These are phyloP conservation scores for Halophytophthora polymorphica DNA, from an alignment of 352 stramenopile species.

Conservation along the genomic window DNA sequence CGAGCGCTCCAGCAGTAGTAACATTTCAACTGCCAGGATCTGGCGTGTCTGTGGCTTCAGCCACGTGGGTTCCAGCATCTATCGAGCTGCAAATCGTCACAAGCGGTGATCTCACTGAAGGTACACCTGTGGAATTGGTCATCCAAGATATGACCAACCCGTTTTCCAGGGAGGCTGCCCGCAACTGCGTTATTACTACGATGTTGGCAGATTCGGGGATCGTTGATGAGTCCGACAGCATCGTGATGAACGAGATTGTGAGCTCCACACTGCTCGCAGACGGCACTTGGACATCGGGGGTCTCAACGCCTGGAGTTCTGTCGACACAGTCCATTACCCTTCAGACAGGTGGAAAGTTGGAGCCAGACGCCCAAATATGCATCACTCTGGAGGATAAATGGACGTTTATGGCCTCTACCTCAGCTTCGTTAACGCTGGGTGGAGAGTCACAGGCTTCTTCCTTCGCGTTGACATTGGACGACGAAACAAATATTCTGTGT, in stretches of 20 bases:
- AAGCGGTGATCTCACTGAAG: slow-evolving; percentile 34
- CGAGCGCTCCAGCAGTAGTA: slow-evolving; percentile 9
- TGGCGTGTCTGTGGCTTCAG: slow-evolving; percentile 29
- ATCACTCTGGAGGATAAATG: slow-evolving; percentile 33
- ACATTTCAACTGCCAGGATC: slow-evolving; percentile 30
- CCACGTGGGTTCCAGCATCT: slow-evolving; percentile 24
- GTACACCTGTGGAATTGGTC: slow-evolving; percentile 30
- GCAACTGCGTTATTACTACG: slow-evolving; percentile 27
- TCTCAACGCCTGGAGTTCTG: slow-evolving; percentile 45
- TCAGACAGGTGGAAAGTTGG: slow-evolving; percentile 38
- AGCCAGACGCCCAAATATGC: slow-evolving; percentile 36
- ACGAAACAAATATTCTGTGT: slow-evolving; percentile 22
- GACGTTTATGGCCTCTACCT: slow-evolving; percentile 28
- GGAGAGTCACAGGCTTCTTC: slow-evolving; percentile 1
- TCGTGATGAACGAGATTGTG: slow-evolving; percentile 43
- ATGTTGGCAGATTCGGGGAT: slow-evolving; percentile 37
- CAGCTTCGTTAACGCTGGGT: slow-evolving; percentile 18
- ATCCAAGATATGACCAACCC: slow-evolving; percentile 56
- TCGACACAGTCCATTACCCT: slow-evolving; percentile 43
- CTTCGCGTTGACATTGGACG: slow-evolving; percentile 15
- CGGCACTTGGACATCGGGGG: slow-evolving; percentile 32
- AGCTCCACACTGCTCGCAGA: slow-evolving; percentile 19
- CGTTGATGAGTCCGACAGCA: slow-evolving; percentile 42
- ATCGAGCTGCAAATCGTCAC: slow-evolving; percentile 37
- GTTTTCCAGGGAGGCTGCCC: slow-evolving; percentile 23